Base-by-base conservation (phyloP, 2,329 filamentous ascomycete species). In the Claviceps humidiphila region DNA sequence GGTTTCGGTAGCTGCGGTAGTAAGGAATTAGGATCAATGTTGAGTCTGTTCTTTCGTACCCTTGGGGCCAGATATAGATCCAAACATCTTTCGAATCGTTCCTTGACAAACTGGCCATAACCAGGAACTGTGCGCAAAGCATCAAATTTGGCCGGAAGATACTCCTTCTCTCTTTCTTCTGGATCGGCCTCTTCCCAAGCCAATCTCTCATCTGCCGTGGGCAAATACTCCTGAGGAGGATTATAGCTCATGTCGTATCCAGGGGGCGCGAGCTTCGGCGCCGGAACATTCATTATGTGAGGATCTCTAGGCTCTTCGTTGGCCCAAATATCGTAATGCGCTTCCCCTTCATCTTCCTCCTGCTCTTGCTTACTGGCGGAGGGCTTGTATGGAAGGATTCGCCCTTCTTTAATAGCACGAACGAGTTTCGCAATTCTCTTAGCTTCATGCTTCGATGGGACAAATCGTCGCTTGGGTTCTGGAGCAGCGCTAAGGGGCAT, bases 341-440 rank as follows among this genome's bases (percentile, higher is more conserved):
- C 78, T 42, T 85, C 74, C 51, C 86, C 82, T 54, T 86, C 75
- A 52, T 87, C 82, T 50, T 86, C 80, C 52, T 87, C 81, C 52
- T 88, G 81, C 56, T 83, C 78, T 60, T 88, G 69, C 44, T 68
- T 72, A 57, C 78, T 86, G 61, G 82, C 76, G 0, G 82, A 82
- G 4, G 89, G 81, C 64, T 84, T 89, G 72, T 94, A 95, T 4
- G 94, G 94, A 62, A 95, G 73, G 59, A 98, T 97, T 49, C 89
- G 82, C 39, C 94, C 93, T 69, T 97, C 91, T 58, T 86, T 83
- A 60, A 98, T 98, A 40, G 93, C 93, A 63, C 87, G 89, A 51
- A 97, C 93, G 62, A 98, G 82, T 73, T 98, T 97, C 81, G 96
- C 95, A 50, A 98, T 81, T 53, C 90, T 82, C 74, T 96, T 96